A percentile compares a stretch with the other conserved stretches of the same genome.
These are phyloP conservation scores for Cordyceps fumosorosea DNA, from an alignment of 2,329 filamentous ascomycete genomes.

Conservation along the genomic window DNA sequence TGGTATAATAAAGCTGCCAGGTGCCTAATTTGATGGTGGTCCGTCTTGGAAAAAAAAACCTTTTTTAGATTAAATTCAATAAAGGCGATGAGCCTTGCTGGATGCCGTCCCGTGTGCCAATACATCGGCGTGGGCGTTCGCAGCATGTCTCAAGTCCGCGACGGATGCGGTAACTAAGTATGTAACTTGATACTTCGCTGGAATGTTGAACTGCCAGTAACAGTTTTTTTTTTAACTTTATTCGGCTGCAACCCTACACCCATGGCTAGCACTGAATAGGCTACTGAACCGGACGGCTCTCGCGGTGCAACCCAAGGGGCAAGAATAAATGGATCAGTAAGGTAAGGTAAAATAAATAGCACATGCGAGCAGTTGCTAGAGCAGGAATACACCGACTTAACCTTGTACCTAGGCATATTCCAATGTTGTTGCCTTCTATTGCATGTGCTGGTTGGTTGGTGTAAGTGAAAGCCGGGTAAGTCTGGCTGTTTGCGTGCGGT, in stretches of 20 bases:
- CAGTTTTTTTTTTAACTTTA: not conserved
- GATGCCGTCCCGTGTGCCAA: not conserved
- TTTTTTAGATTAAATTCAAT: not conserved
- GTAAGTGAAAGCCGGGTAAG: not conserved
- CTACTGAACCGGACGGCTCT: not conserved
- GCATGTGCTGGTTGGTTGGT: not conserved
- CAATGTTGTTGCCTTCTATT: not conserved
- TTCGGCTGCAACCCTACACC: not conserved
- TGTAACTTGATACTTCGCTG: not conserved
- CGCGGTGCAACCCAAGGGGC: not conserved
- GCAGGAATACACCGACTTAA: not conserved
- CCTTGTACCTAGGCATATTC: not conserved
- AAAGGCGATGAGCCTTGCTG: not conserved
- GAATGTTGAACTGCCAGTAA: not conserved
- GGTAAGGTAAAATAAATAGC: not conserved
- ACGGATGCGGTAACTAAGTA: conserved; percentile 2
- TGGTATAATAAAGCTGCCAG: not conserved
- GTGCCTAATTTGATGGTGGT: not conserved
- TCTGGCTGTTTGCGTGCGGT: not conserved
- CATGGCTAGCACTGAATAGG: not conserved
- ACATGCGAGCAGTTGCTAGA: not conserved
- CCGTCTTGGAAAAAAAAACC: not conserved
- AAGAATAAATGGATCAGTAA: not conserved
- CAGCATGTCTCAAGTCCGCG: not conserved
- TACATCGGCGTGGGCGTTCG: not conserved